These are phyloP conservation scores for Nannochloropsis oceanica DNA, from an alignment of 108 stramenopile genomes.

Conservation along the genomic window DNA sequence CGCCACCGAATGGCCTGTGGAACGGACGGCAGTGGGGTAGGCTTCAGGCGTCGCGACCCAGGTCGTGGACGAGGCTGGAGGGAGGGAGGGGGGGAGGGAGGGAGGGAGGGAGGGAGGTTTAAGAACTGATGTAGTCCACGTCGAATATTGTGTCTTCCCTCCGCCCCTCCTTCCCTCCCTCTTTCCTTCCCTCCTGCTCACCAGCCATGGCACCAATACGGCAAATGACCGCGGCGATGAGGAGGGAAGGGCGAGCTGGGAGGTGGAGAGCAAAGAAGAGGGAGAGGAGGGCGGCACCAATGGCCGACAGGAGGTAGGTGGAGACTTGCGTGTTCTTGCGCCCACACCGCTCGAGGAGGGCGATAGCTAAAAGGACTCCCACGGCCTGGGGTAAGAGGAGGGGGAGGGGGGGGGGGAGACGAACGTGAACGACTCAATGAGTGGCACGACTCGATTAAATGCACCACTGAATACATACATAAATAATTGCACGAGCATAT, in stretches of 20 bases:
- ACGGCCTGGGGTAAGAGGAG: background rate
- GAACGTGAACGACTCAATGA: too few relatives aligned
- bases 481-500: background rate
- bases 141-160: too few relatives aligned
- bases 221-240: background rate
- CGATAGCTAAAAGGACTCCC: background rate
- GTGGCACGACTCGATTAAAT: too few relatives aligned
- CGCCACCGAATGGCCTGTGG: background rate
- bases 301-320: background rate
- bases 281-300: background rate
- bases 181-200: background rate
- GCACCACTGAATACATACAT: too few relatives aligned
- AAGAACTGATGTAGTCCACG: too few relatives aligned
- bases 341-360: background rate
- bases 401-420: background rate
- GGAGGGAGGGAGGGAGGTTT: too few relatives aligned
- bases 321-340: background rate
- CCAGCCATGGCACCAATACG: background rate
- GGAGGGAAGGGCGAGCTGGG: background rate
- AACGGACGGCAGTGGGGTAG: background rate
- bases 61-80: background rate
- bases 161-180: background rate
- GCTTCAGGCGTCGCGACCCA: background rate
- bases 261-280: background rate
- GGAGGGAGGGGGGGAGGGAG: background rate